Evolutionary conservation across 805 yeast genomes (phyloP).

Genomic region (Spathaspora gorwiae): DNA sequence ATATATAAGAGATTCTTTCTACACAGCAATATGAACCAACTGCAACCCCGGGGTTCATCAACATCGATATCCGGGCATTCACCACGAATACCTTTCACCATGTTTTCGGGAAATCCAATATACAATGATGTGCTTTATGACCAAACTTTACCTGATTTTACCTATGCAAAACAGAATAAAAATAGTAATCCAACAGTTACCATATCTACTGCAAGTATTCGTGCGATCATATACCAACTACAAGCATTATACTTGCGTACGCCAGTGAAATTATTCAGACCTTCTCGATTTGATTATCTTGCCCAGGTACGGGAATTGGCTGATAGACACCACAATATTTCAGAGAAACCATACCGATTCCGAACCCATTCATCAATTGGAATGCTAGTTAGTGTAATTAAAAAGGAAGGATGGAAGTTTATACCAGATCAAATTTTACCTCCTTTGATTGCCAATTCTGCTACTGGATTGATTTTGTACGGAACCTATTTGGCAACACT

Average conservation of each 20-base stretch:
- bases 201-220: conserved; percentile 76
- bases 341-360: conserved; percentile 46
- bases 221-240: conserved; percentile 77
- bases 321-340: conserved; percentile 41
- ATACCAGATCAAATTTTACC: conserved; percentile 84
- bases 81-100: background rate
- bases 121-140: background rate
- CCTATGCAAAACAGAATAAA: conserved; percentile 1
- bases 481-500: conserved; percentile 69
- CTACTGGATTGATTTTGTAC: conserved; percentile 82
- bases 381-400: conserved; percentile 63
- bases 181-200: conserved; percentile 54
- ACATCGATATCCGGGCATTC: background rate
- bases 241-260: conserved; percentile 77
- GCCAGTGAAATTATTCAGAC: conserved; percentile 80
- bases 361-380: conserved; percentile 79
- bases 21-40: too few relatives aligned
- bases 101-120: background rate
- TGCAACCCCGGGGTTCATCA: too few relatives aligned
- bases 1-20: too few relatives aligned
- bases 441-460: conserved; percentile 82
- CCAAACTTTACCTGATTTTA: background rate
- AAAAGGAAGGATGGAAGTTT: conserved; percentile 78
- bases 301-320: conserved; percentile 57
- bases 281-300: conserved; percentile 83